Evolutionary conservation across 306 rosid genomes (phyloP), one percentile per base, ranked within the genome.

Genomic region (Quercus glauca): DNA sequence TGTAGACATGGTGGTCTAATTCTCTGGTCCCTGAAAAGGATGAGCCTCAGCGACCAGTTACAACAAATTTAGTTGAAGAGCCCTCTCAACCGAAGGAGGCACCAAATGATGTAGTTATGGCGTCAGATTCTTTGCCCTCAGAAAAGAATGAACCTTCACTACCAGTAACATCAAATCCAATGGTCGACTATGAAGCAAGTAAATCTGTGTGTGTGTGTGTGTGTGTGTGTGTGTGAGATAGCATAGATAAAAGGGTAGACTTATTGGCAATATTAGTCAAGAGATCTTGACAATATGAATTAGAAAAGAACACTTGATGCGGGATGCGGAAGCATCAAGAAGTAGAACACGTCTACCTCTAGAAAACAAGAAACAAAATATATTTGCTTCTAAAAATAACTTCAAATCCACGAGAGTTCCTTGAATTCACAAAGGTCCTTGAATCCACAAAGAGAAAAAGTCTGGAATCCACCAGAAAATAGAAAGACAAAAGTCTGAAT

Each of bases 1-100:
- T 86, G 82, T 79, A 67, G 93, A 88, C 51, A 81, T 80, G 78
- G 84, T 76, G 73, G 73, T 56, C 86, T 73, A 76, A 76, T 77
- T 59, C 90, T 80, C 79, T 65, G 71, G 82, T 41, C 33, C 29
- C 55, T 9, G 78, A 85, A 73, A 87, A 81, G 64, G 79, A 64
- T 51, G 81, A 81, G 31, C 69, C 81, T 43, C 74, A 56, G 76
- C 78, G 79, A 69, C 76, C 21, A 70, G 11, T 61, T 35, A 25
- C 86, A 64, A 15, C 82, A 58, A 74, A 74, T 26, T 75, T 61
- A 0, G 13, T 69, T 49, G 79, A 37, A 41, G 65, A 56, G 31
- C 58, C 73, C 75, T 80, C 89, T 74, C 80, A 82, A 61, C 61
- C 43, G 77, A 83, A 73, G 55, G 84, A 84, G 57, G 75, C 69